Evolutionary conservation across 257 asterid species (phyloP).

Genomic region (Vinca minor): DNA sequence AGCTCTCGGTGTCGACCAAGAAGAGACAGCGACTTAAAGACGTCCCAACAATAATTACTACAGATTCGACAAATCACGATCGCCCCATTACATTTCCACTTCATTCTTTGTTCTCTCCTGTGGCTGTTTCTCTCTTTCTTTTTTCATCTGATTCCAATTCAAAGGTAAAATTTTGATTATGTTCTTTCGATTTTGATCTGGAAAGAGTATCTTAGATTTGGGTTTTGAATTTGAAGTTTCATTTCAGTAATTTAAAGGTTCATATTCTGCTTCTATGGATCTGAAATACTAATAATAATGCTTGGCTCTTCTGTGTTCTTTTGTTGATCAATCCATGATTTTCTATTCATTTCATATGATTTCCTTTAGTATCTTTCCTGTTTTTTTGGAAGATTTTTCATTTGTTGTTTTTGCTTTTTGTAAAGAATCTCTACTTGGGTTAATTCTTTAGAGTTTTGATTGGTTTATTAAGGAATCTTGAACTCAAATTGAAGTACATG

Average conservation of each 20-base stretch:
- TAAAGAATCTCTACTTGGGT: too few species aligned
- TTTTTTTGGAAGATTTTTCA: too few species aligned
- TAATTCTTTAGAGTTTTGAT: background rate
- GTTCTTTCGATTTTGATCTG: background rate
- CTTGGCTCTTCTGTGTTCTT: too few species aligned
- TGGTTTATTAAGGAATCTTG: background rate
- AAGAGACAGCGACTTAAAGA: too few species aligned
- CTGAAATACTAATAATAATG: background rate
- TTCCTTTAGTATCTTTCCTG: background rate
- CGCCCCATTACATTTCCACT: too few species aligned
- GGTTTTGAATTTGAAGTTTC: background rate
- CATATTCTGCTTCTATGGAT: conserved; percentile 6
- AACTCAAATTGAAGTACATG: background rate
- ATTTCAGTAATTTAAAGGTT: background rate
- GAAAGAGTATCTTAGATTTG: background rate
- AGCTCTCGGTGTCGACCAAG: too few species aligned
- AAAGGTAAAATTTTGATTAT: conserved; percentile 1
- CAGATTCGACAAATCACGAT: too few species aligned
- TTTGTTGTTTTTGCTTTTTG: too few species aligned
- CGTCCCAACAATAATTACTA: too few species aligned
- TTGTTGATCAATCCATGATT: background rate
- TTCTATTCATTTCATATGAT: background rate
- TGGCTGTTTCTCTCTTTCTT: background rate
- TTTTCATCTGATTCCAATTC: background rate
- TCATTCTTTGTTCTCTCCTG: too few species aligned